Percentiles rank a stretch among this genome's conserved stretches.
phyloP scores from a whole-genome alignment of 768 basidiomycete species.

The Agrocybe chaxingu region DNA sequence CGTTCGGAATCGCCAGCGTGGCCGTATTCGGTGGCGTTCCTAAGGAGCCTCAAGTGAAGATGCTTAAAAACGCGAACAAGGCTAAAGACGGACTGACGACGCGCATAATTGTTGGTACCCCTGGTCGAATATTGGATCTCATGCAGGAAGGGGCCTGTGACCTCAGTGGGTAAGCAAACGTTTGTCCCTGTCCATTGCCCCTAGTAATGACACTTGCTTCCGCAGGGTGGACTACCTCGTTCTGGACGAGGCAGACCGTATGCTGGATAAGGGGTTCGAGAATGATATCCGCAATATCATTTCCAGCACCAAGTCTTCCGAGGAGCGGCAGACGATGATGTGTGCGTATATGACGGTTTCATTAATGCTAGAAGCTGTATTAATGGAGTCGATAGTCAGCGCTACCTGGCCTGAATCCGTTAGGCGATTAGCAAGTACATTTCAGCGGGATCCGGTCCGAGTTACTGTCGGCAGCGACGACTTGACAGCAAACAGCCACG shows the following conservation, averaged over 20 bases:
- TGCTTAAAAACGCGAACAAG: constrained; percentile 55
- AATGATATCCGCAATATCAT: constrained; percentile 95
- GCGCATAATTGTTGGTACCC: constrained; percentile 91
- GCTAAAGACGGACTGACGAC: constrained; percentile 47
- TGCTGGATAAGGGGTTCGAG: constrained; percentile 98
- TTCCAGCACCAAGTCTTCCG: constrained; percentile 59
- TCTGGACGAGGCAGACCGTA: constrained; percentile 95
- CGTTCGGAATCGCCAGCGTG: constrained; percentile 74
- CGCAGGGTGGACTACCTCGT: constrained; percentile 85
- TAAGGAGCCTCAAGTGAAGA: constrained; percentile 76
- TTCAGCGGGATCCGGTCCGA: constrained; percentile 79
- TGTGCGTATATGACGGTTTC: constrained; percentile 48
- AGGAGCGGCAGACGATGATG: constrained; percentile 90
- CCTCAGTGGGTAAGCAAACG: constrained; percentile 59
- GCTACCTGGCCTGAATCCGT: constrained; percentile 99
- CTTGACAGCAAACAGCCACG: constrained; percentile 87
- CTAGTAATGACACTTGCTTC: constrained; percentile 3
- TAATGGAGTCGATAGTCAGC: constrained; percentile 56
- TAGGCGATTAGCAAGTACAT: constrained; percentile 81
- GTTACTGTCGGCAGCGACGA: constrained; percentile 97
- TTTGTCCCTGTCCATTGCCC: not conserved
- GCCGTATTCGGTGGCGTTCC: constrained; percentile 95
- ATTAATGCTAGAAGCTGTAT: too few relatives aligned
- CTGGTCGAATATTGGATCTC: constrained; percentile 91
- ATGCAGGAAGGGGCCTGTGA: constrained; percentile 84